Percentiles rank a stretch among this genome's conserved stretches.
Evolutionary conservation across 2,329 filamentous ascomycete genomes (phyloP).

Genomic region (Exophiala alcalophila): DNA sequence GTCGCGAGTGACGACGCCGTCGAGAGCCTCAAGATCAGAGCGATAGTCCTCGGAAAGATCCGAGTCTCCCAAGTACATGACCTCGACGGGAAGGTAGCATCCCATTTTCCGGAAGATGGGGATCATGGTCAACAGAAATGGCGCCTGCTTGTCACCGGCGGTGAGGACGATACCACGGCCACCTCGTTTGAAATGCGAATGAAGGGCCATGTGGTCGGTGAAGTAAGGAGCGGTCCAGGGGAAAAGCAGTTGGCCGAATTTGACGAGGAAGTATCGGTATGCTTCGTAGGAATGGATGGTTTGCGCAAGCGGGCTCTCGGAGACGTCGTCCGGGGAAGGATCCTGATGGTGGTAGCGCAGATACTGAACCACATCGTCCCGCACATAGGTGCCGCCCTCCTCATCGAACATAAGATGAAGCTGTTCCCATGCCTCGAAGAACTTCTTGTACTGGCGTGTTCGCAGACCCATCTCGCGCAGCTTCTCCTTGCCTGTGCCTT

Average conservation of each 20-base stretch:
- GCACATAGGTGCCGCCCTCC: conserved; percentile 39
- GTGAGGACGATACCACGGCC: conserved; percentile 47
- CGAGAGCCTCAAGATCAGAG: conserved; percentile 42
- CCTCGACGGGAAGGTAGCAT: conserved; percentile 30
- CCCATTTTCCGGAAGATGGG: conserved; percentile 29
- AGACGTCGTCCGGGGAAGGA: conserved; percentile 12
- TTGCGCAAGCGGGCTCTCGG: conserved; percentile 31
- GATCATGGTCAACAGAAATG: conserved; percentile 46
- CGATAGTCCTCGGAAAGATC: conserved; percentile 46
- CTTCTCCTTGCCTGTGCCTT: conserved; percentile 40
- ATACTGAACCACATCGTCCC: conserved; percentile 44
- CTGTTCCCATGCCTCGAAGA: conserved; percentile 43
- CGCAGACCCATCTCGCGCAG: conserved; percentile 42
- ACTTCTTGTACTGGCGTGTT: conserved; percentile 40
- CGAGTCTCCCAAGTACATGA: conserved; percentile 40
- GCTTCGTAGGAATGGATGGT: conserved; percentile 44
- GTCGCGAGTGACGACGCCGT: conserved; percentile 46
- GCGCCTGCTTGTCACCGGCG: conserved; percentile 44
- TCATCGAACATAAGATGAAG: conserved; percentile 29
- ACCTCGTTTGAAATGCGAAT: conserved; percentile 42
- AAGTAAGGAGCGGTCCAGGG: conserved; percentile 41
- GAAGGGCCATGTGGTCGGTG: conserved; percentile 45
- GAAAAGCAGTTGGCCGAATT: conserved; percentile 39
- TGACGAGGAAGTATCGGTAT: conserved; percentile 42
- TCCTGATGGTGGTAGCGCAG: conserved; percentile 33